phyloP scores from a whole-genome alignment of 768 basidiomycete species.

The Mycena rebaudengoi region DNA sequence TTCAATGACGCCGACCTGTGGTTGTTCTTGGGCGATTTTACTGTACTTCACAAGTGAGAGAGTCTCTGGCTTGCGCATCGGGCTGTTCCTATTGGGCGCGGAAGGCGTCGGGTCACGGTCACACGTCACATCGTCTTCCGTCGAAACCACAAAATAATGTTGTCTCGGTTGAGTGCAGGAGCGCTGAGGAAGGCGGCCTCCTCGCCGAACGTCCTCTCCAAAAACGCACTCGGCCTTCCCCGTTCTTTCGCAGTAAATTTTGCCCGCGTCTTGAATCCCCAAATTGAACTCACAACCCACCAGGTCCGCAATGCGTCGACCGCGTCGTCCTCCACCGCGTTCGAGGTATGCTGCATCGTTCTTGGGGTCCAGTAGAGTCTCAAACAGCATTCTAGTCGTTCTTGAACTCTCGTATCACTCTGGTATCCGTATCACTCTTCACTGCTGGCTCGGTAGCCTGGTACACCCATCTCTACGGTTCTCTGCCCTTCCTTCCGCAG shows the following conservation, averaged over 20 bases:
- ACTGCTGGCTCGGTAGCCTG: conserved; percentile 92
- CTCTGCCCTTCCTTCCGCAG: conserved; percentile 88
- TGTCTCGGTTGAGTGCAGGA: conserved; percentile 77
- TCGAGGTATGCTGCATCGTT: conserved; percentile 62
- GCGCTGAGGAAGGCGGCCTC: conserved; percentile 68
- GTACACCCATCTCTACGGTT: conserved; percentile 96
- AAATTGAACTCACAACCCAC: conserved; percentile 30
- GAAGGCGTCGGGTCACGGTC: conserved; percentile 43
- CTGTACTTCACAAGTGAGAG: background rate
- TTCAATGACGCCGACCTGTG: too few relatives aligned
- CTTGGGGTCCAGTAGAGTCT: background rate
- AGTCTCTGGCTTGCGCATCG: background rate
- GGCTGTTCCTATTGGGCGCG: background rate
- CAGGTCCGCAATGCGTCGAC: conserved; percentile 77
- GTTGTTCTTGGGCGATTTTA: too few relatives aligned
- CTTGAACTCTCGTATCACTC: conserved; percentile 74
- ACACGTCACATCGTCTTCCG: background rate
- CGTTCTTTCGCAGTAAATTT: conserved; percentile 60
- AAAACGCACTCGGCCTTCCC: conserved; percentile 47
- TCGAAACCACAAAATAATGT: conserved; percentile 69
- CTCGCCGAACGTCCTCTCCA: conserved; percentile 55
- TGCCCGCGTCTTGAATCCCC: conserved; percentile 8
- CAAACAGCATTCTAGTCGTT: conserved; percentile 55
- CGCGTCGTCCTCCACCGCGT: conserved; percentile 61
- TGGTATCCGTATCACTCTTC: conserved; percentile 78